Evolutionary conservation across 192 early-diverging fungal species (phyloP), one percentile per base, ranked within the genome.

Genomic region (Coemansia sp.): DNA sequence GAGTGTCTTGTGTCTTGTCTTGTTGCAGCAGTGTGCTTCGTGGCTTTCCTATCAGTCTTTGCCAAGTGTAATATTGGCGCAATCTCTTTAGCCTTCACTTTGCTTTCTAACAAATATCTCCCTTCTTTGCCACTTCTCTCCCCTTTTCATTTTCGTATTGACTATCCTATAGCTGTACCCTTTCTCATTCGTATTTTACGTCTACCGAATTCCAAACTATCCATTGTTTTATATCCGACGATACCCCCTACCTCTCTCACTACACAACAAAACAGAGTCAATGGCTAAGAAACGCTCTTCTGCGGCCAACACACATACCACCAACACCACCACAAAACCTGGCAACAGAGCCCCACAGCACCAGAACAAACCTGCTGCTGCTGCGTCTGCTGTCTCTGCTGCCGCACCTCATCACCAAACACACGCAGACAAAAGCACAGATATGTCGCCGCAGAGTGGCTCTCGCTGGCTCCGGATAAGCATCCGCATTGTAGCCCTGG

Each of bases 281-380:
- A 77, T 77, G 75, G 53, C 69, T 37, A 71, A 55, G 47, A 65
- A 60, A 27, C 75, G 75, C 61, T 44, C 68, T 41, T 27, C 64
- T 30, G 55, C 63, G 22, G 47, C 33, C 31, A 30, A 59, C 45
- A 45, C n/a, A n/a, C n/a, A n/a, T n/a, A n/a, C n/a, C n/a, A n/a
- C n/a, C n/a, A n/a, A n/a, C n/a, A n/a, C n/a, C n/a, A n/a, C n/a
- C n/a, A n/a, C n/a, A n/a, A n/a, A n/a, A n/a, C n/a, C 57, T 36
- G n/a, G 6, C 38, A 23, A 25, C 44, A 31, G 34, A 19, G 31
- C 25, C 10, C 23, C 50, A 37, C 13, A 59, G 22, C 57, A 6
- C 57, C 20, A 13, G 31, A 2, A 53, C 31, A 34, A 22, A 23
- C n/a, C n/a, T n/a, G n/a, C n/a, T n/a, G n/a, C n/a, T n/a, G n/a